A percentile compares a stretch with the other conserved stretches of the same genome.
Conservation (phyloP, 805 yeast species). For the Cyberlindnera saturnus region DNA sequence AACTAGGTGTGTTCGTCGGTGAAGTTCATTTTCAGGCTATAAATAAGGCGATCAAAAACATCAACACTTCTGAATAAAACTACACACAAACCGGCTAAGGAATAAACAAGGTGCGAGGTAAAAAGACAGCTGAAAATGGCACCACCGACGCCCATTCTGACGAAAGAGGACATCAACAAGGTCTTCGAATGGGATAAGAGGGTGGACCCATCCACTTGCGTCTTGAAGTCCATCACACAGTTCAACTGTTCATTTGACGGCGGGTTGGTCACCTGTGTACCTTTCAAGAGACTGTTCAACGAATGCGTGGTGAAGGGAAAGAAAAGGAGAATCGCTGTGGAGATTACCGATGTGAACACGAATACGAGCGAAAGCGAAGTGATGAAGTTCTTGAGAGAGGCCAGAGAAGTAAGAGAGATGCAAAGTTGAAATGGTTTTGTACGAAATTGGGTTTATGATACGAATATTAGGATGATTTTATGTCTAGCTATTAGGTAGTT, state of each 20-base stretch:
- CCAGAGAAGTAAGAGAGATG: too few species aligned
- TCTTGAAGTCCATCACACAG: slow-evolving; percentile 37
- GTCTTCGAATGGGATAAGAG: slow-evolving; percentile 16
- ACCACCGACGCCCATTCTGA: slow-evolving; percentile 42
- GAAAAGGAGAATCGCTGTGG: slow-evolving; percentile 24
- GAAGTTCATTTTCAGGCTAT: neutral
- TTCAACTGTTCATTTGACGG: slow-evolving; percentile 42
- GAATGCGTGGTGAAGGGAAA: slow-evolving; percentile 28
- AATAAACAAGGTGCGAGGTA: too few species aligned
- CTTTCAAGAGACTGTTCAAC: slow-evolving; percentile 42
- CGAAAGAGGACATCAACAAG: slow-evolving; percentile 29
- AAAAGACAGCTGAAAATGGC: slow-evolving; percentile 31
- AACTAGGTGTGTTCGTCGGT: neutral
- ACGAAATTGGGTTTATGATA: too few species aligned
- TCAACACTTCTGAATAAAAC: too few species aligned
- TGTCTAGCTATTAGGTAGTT: too few species aligned
- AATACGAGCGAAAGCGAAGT: slow-evolving; percentile 20
- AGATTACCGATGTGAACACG: slow-evolving; percentile 32
- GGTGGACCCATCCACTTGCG: slow-evolving; percentile 20
- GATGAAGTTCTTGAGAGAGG: slow-evolving; percentile 3
- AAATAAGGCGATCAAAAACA: too few species aligned
- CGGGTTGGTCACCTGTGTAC: slow-evolving; percentile 37
- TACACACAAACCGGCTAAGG: too few species aligned
- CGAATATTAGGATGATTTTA: too few species aligned
- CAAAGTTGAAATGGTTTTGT: too few species aligned